A percentile compares a stretch with the other conserved stretches of the same genome.
Conservation (phyloP, 2,329 filamentous ascomycete genomes). For the Trichophyton simii region DNA sequence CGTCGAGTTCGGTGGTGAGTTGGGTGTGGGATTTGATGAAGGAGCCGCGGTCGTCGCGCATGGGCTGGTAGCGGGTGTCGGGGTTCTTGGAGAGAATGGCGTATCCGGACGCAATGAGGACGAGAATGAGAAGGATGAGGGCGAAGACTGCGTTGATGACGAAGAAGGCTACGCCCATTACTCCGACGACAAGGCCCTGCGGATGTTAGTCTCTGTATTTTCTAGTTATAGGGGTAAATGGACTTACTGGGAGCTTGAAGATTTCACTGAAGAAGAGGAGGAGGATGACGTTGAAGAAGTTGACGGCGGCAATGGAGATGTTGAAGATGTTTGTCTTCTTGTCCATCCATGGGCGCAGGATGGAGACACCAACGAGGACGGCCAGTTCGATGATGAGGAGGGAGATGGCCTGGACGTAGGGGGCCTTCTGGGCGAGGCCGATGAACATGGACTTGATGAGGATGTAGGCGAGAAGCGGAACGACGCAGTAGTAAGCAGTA, state of each 20-base stretch:
- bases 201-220: slow-evolving; percentile 6
- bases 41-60: slow-evolving; percentile 89
- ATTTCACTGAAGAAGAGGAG: slow-evolving; percentile 77
- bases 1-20: slow-evolving; percentile 77
- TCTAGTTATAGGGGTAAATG: neutral
- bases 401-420: slow-evolving; percentile 64
- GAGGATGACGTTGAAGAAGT: slow-evolving; percentile 84
- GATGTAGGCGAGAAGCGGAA: slow-evolving; percentile 64
- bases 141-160: slow-evolving; percentile 75
- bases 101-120: slow-evolving; percentile 63
- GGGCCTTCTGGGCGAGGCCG: slow-evolving; percentile 59
- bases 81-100: slow-evolving; percentile 86
- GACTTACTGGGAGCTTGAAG: slow-evolving; percentile 63
- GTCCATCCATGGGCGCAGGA: slow-evolving; percentile 93
- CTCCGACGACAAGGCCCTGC: slow-evolving; percentile 63
- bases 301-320: slow-evolving; percentile 78
- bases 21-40: slow-evolving; percentile 95
- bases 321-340: slow-evolving; percentile 97
- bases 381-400: slow-evolving; percentile 71
- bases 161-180: slow-evolving; percentile 83
- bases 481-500: slow-evolving; percentile 88
- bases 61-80: slow-evolving; percentile 86
- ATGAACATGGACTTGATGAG: slow-evolving; percentile 86
- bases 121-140: slow-evolving; percentile 67
- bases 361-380: slow-evolving; percentile 62